These are phyloP conservation scores for Nothopassalora personata DNA, from an alignment of 2,329 filamentous ascomycete genomes.

Conservation along the genomic window DNA sequence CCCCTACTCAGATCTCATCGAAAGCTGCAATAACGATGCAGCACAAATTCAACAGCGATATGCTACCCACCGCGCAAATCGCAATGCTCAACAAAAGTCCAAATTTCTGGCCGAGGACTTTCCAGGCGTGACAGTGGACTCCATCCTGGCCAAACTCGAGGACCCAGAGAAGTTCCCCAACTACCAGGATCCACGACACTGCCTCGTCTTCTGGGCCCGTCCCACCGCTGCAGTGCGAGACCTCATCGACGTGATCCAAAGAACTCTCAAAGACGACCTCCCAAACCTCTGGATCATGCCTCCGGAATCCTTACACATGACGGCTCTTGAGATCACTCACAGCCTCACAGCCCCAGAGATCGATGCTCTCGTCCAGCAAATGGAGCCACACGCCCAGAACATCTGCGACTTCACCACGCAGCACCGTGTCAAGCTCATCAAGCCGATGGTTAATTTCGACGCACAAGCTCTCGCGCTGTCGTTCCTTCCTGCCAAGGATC, in stretches of 20 bases:
- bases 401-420: slow-evolving; percentile 62
- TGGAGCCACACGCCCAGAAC: slow-evolving; percentile 52
- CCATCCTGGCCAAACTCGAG: slow-evolving; percentile 65
- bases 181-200: slow-evolving; percentile 71
- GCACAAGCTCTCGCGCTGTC: slow-evolving; percentile 78
- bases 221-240: slow-evolving; percentile 67
- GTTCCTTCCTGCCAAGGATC: slow-evolving; percentile 72
- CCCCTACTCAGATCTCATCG: slow-evolving; percentile 70
- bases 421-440: slow-evolving; percentile 70
- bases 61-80: slow-evolving; percentile 63
- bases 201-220: slow-evolving; percentile 82
- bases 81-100: slow-evolving; percentile 69
- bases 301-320: slow-evolving; percentile 71
- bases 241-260: slow-evolving; percentile 65
- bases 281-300: slow-evolving; percentile 92
- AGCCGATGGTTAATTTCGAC: slow-evolving; percentile 78
- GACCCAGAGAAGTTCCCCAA: slow-evolving; percentile 59
- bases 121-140: slow-evolving; percentile 67
- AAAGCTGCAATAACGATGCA: slow-evolving; percentile 59
- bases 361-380: slow-evolving; percentile 51
- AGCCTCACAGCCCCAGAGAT: slow-evolving; percentile 68
- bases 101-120: slow-evolving; percentile 68
- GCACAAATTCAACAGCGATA: slow-evolving; percentile 69
- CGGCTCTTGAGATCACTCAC: slow-evolving; percentile 77
- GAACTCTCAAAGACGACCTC: slow-evolving; percentile 55